A percentile compares a stretch with the other conserved stretches of the same genome.
phyloP scores from a whole-genome alignment of 345 rosid genomes.

The Schrenkiella parvula region DNA sequence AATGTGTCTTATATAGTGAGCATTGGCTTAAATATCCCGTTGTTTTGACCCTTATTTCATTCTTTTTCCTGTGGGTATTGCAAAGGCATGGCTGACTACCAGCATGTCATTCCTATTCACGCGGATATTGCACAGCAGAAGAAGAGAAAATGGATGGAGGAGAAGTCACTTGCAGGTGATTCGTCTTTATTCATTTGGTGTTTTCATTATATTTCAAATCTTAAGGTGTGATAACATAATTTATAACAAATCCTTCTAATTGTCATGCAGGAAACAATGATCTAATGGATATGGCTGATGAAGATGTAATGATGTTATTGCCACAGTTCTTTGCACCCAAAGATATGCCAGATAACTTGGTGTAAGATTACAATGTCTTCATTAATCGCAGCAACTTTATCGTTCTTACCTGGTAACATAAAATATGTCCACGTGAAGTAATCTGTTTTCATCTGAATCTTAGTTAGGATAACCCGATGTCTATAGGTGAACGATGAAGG shows the following conservation, averaged over 20 bases:
- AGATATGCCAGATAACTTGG: constrained; percentile 73
- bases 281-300: constrained; percentile 66
- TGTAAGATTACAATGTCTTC: constrained; percentile 44
- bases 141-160: constrained; percentile 65
- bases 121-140: constrained; percentile 60
- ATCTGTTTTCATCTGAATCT: not conserved
- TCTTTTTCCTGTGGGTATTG: constrained; percentile 4
- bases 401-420: not conserved
- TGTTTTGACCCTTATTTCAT: not conserved
- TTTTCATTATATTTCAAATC: constrained; percentile 5
- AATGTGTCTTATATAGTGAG: not conserved
- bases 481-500: not conserved
- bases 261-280: constrained; percentile 46
- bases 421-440: not conserved
- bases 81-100: constrained; percentile 91
- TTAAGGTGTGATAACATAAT: not conserved
- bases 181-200: not conserved
- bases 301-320: constrained; percentile 75
- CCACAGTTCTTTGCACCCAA: constrained; percentile 81
- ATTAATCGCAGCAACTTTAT: not conserved
- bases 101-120: constrained; percentile 88
- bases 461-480: not conserved
- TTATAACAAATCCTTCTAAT: not conserved
- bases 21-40: not conserved
- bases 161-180: constrained; percentile 50